Evolutionary conservation across 768 basidiomycete species (phyloP), one percentile per base, ranked within the genome.

Genomic region (Candolleomyces eurysporus): DNA sequence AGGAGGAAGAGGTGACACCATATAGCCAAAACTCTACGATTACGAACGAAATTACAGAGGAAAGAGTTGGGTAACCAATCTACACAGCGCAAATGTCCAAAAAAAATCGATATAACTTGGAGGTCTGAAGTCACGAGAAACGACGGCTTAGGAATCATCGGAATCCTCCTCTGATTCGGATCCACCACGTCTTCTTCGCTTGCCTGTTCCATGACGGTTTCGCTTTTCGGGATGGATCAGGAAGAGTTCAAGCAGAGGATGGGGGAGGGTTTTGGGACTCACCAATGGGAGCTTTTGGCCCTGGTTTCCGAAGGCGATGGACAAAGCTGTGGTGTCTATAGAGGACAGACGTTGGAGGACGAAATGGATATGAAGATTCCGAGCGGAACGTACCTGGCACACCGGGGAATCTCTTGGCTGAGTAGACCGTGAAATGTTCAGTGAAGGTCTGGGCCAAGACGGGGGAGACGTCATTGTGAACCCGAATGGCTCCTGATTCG

Each of bases 381-480:
- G 10, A 53, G 45, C 36, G 45, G 60, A 40, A 70, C 73, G 71
- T 76, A 92, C 92, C 91, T 76, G 93, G 91, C 48, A 98, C 95
- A 54, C 95, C 95, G 53, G 93, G 94, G 78, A 96, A 98, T 53
- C 91, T 86, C 78, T 98, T 98, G 40, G 95, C 95, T 2, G 93
- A 94, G 74, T 80, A 95, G 0, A 98, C 95, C 11, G 85, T 84
- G 69, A 97, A 96, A 30, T 87, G 82, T 30, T 92, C 87, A 46
- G 92, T 90, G 72, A 90, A 92, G 2, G 87, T 84, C 70, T 94
- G 88, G 8, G 95, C 92, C 22, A 96, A 82, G 6, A 97, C 86
- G 10, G 90, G 88, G 19, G 90, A 89, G 42, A 84, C 72, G 62
- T 82, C 82, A 52, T 79, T 88, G 77, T 91, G 88, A 58, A 94